phyloP scores from a whole-genome alignment of 495 filamentous ascomycete species.

The Aspergillus kassunensis region DNA sequence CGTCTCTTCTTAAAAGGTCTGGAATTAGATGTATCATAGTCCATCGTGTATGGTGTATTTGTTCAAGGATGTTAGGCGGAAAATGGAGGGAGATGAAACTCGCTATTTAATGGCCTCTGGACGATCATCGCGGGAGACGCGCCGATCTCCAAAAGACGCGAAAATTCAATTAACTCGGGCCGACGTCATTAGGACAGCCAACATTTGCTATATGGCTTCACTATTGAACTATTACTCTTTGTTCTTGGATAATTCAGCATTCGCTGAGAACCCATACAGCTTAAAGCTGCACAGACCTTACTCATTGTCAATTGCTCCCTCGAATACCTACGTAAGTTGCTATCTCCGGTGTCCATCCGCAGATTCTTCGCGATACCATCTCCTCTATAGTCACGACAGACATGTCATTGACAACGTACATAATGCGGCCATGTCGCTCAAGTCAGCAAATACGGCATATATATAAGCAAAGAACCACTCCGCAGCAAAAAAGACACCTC shows the following conservation, averaged over 20 bases:
- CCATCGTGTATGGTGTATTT: slow-evolving; percentile 40
- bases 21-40: slow-evolving; percentile 49
- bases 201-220: neutral
- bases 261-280: too few relatives aligned
- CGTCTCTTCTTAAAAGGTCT: slow-evolving; percentile 75
- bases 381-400: neutral
- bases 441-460: slow-evolving; percentile 18
- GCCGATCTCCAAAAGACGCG: slow-evolving; percentile 31
- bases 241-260: too few relatives aligned
- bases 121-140: slow-evolving; percentile 34
- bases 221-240: neutral
- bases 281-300: too few relatives aligned
- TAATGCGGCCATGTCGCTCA: slow-evolving; percentile 21
- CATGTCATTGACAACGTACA: slow-evolving; percentile 25
- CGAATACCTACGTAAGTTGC: too few relatives aligned
- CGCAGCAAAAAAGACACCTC: slow-evolving; percentile 21
- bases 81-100: neutral
- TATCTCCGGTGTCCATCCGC: too few relatives aligned
- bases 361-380: neutral
- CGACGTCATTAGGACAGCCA: slow-evolving; percentile 32
- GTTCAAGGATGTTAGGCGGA: neutral
- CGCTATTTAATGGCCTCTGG: neutral
- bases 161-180: slow-evolving; percentile 21
- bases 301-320: too few relatives aligned
- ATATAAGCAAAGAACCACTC: slow-evolving; percentile 5